These are phyloP conservation scores for Dioscorea cayenensis DNA, from an alignment of 116 monocot species.

Conservation along the genomic window DNA sequence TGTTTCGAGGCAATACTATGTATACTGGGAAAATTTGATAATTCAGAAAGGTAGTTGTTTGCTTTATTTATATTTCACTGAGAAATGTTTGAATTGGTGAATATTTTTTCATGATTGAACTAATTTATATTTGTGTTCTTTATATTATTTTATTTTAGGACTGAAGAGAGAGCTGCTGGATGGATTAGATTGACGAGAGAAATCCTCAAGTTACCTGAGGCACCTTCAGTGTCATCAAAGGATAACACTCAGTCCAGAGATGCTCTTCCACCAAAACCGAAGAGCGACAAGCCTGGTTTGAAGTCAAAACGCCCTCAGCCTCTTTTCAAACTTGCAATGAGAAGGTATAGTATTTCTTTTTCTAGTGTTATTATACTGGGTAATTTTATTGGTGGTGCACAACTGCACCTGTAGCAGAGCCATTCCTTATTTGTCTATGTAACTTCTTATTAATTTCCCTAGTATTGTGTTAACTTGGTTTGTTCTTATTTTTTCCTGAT, in stretches of 20 bases:
- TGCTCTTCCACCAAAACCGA: conserved; percentile 55
- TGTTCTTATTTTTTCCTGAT: conserved; percentile 10
- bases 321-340: conserved; percentile 96
- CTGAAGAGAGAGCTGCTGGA: conserved; percentile 98
- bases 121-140: background rate
- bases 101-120: background rate
- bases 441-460: background rate
- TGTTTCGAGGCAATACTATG: conserved; percentile 97
- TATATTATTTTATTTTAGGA: conserved; percentile 38
- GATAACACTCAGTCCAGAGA: conserved; percentile 47
- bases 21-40: conserved; percentile 95
- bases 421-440: too few species aligned
- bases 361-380: background rate
- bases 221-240: conserved; percentile 83
- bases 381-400: background rate
- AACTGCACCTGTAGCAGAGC: background rate
- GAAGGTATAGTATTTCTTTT: conserved; percentile 54
- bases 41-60: conserved; percentile 66
- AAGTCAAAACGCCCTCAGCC: conserved; percentile 89
- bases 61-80: conserved; percentile 7
- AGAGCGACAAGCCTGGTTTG: conserved; percentile 51
- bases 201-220: conserved; percentile 93
- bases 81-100: background rate
- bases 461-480: background rate
- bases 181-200: conserved; percentile 96